Evolutionary conservation across 441 rosid genomes (phyloP), one percentile per base, ranked within the genome.

Genomic region (Geranium incanum): DNA sequence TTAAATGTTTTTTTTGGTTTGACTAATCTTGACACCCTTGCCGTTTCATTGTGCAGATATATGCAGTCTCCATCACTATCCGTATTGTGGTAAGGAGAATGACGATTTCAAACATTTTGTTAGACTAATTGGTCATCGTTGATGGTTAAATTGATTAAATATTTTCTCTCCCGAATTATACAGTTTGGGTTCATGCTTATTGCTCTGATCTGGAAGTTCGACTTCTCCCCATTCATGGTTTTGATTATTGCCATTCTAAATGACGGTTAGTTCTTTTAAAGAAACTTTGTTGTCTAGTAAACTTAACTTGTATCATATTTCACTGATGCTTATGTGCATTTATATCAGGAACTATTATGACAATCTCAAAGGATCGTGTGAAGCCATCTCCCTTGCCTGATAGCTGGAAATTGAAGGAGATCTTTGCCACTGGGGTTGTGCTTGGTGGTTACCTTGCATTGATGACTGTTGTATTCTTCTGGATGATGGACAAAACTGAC

Each of bases 361-460:
- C 86, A 1, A 86, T 88, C 72, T 88, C 86, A 0, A 88, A 88
- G 78, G 90, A 88, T 68, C 81, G 87, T 68, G 87, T 86, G 3
- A 88, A 84, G 81, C 90, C 88, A 6, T 86, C 86, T 18, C 87
- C 90, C 16, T 48, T 78, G 19, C 88, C 92, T 1, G 82, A 85
- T 69, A 70, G 83, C 66, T 83, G 88, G 90, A 84, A 81, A 77
- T 85, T 88, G 39, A 83, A 77, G 55, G 90, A 86, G 74, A 88
- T 88, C 55, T 86, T 86, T 18, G 80, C 90, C 3, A 86, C 86
- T 5, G 81, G 88, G 36, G 66, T 80, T 70, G 74, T 81, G 21
- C 81, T 83, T 45, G 86, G 87, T 48, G 71, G 80, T 69, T 84
- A 84, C 86, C 48, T 80, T 9, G 90, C 87, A 0, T 18, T 86